Conservation (phyloP, 1,284 basidiomycete genomes). For the Vanrija pseudolonga region DNA sequence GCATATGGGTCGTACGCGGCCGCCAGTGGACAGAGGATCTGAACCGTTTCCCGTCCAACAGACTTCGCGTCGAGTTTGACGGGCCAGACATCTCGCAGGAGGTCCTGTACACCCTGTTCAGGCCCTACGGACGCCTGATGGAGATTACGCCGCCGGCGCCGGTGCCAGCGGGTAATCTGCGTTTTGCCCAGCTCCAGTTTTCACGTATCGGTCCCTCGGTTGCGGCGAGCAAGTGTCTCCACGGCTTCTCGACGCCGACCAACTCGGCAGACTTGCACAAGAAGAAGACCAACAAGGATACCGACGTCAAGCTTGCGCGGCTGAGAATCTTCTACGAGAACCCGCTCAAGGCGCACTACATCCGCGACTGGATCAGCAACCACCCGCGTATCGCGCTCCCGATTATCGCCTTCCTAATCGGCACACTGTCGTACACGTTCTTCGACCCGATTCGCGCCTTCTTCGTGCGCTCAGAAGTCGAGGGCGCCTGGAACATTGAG, state of each 20-base stretch:
- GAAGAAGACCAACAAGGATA: slow-evolving; percentile 12
- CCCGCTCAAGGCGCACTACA: slow-evolving; percentile 69
- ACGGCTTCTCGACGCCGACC: slow-evolving; percentile 60
- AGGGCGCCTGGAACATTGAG: slow-evolving; percentile 71
- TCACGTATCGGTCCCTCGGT: slow-evolving; percentile 65
- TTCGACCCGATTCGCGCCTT: slow-evolving; percentile 87
- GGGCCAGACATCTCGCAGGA: slow-evolving; percentile 81
- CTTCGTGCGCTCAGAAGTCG: slow-evolving; percentile 76
- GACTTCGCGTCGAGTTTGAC: slow-evolving; percentile 75
- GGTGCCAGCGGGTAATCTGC: slow-evolving; percentile 64
- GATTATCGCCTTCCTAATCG: slow-evolving; percentile 78
- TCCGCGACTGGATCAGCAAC: slow-evolving; percentile 74
- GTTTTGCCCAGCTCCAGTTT: slow-evolving; percentile 64
- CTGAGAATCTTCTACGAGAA: slow-evolving; percentile 67
- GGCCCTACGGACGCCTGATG: slow-evolving; percentile 75
- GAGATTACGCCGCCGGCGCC: slow-evolving; percentile 63
- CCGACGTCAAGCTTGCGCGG: slow-evolving; percentile 51
- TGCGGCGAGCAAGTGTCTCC: slow-evolving; percentile 78
- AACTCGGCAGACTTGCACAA: slow-evolving; percentile 44
- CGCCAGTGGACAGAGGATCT: slow-evolving; percentile 86
- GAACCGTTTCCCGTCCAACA: slow-evolving; percentile 68
- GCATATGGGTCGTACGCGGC: slow-evolving; percentile 75
- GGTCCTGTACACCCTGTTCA: slow-evolving; percentile 44
- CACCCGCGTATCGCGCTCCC: slow-evolving; percentile 88
- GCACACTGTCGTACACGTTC: slow-evolving; percentile 84